A percentile compares a stretch with the other conserved stretches of the same genome.
phyloP scores from a whole-genome alignment of 495 filamentous ascomycete species.

The Daldinia decipiens region DNA sequence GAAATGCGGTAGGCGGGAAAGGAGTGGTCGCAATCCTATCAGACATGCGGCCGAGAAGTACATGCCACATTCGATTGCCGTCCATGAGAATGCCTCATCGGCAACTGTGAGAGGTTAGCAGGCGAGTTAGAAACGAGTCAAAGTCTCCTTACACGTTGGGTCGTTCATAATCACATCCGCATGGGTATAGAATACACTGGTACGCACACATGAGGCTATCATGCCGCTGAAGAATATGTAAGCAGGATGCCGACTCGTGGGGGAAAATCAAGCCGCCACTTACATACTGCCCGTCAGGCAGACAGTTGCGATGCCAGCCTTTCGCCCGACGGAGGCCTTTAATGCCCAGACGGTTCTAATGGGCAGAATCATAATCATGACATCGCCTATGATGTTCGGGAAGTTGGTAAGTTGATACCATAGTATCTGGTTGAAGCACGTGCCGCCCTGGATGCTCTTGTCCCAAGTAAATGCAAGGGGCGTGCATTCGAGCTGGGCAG shows the following conservation, averaged over 20 bases:
- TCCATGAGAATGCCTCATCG: constrained; percentile 25
- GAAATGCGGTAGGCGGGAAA: not conserved
- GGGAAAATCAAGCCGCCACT: not conserved
- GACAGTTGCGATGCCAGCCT: constrained; percentile 30
- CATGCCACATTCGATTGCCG: constrained; percentile 26
- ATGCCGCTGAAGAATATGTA: not conserved
- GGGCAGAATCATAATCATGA: constrained; percentile 50
- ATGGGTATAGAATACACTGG: not conserved
- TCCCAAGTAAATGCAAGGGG: constrained; percentile 28
- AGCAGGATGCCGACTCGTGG: not conserved
- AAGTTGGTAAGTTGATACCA: constrained; percentile 43
- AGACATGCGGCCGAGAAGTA: constrained; percentile 32
- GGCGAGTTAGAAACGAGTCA: not conserved
- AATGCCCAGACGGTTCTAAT: constrained; percentile 48
- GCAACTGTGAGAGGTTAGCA: constrained; percentile 21
- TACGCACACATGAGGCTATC: not conserved
- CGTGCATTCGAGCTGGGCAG: constrained; percentile 2
- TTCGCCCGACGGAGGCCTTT: constrained; percentile 40
- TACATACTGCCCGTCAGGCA: constrained; percentile 1
- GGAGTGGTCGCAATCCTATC: constrained; percentile 23
- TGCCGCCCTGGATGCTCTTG: constrained; percentile 4
- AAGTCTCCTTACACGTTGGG: not conserved
- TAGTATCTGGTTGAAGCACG: constrained; percentile 37
- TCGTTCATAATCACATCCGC: not conserved
- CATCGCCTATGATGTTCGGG: constrained; percentile 44